phyloP scores from a whole-genome alignment of 2,329 filamentous ascomycete species.

The Colletotrichum sp. region DNA sequence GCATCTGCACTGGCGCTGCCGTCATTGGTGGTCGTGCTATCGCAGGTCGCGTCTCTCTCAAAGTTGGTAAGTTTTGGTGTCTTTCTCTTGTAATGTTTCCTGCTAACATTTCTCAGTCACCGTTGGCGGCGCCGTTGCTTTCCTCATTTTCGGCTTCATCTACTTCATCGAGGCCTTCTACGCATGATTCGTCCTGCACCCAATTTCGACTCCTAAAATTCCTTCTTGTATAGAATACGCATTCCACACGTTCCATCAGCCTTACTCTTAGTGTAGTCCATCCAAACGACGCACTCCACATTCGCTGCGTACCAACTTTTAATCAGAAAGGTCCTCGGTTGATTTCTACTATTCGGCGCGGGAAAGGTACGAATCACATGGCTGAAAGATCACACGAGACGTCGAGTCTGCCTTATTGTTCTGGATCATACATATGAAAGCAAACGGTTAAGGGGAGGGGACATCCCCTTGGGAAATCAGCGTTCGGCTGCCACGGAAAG shows the following conservation, averaged over 20 bases:
- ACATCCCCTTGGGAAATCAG: not conserved
- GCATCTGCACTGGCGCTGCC: conserved; percentile 86
- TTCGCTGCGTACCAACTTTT: not conserved
- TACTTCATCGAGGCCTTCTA: conserved; percentile 85
- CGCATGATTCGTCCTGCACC: conserved; percentile 35
- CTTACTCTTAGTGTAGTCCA: not conserved
- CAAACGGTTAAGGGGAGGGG: not conserved
- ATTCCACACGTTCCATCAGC: not conserved
- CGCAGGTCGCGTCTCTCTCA: conserved; percentile 91
- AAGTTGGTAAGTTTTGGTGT: conserved; percentile 78
- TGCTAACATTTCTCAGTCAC: conserved; percentile 69
- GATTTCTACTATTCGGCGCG: not conserved
- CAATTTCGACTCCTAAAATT: not conserved
- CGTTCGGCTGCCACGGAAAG: not conserved
- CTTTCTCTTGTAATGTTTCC: not conserved
- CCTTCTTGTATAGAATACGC: conserved; percentile 10
- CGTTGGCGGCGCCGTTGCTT: conserved; percentile 87
- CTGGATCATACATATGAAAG: not conserved
- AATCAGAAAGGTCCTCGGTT: not conserved
- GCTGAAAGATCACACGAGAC: conserved; percentile 5
- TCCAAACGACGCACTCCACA: not conserved
- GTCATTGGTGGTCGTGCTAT: conserved; percentile 93
- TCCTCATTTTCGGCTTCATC: conserved; percentile 89
- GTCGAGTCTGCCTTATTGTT: not conserved
- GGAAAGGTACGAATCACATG: not conserved